phyloP scores from a whole-genome alignment of 2,329 filamentous ascomycete species.

The Monilinia laxa region DNA sequence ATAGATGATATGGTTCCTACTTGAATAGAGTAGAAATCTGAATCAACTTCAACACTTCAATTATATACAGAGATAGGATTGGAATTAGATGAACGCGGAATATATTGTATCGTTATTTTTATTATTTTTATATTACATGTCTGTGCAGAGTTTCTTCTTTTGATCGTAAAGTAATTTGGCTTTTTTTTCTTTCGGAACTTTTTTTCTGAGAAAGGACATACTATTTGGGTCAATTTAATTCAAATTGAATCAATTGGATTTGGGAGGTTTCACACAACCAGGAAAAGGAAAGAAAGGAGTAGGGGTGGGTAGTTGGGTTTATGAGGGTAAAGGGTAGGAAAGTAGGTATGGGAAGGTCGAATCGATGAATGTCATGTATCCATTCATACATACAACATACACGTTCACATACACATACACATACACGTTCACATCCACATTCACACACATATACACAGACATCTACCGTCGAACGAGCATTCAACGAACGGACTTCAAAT shows the following conservation, averaged over 20 bases:
- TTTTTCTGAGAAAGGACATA: not conserved
- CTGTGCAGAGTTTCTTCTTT: constrained; percentile 14
- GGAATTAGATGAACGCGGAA: not conserved
- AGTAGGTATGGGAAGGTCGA: not conserved
- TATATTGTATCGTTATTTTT: not conserved
- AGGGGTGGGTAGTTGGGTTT: too few relatives aligned
- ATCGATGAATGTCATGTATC: not conserved
- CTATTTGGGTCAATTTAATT: not conserved
- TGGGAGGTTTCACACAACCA: not conserved
- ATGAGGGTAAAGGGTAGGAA: not conserved
- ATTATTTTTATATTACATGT: constrained; percentile 5
- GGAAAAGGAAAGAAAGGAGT: constrained; percentile 10
- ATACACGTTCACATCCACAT: too few relatives aligned
- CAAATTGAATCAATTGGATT: constrained; percentile 1
- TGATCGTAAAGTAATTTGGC: not conserved
- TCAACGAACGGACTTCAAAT: not conserved
- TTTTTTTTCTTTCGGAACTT: not conserved
- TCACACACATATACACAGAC: too few relatives aligned
- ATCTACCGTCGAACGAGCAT: not conserved
- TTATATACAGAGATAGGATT: not conserved
- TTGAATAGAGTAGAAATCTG: not conserved
- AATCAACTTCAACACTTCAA: not conserved
- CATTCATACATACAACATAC: too few relatives aligned
- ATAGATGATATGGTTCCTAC: not conserved
- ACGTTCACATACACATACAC: not conserved